These are phyloP conservation scores for Lichtheimia hyalospora DNA, from an alignment of 371 early-diverging fungal genomes.

Conservation along the genomic window DNA sequence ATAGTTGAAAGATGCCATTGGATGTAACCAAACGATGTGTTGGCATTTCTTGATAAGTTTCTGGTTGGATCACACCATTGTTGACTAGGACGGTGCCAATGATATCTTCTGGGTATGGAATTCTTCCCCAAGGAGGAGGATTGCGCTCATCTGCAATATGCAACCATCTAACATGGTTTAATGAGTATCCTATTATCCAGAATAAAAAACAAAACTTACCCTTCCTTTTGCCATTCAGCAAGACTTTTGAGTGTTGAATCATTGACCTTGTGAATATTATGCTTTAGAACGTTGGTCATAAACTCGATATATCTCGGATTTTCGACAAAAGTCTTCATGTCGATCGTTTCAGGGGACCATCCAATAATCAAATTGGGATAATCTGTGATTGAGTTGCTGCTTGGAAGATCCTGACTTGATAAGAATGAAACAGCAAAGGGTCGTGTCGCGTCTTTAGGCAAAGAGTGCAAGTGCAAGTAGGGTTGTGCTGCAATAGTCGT, in stretches of 20 bases:
- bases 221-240: slow-evolving; percentile 56
- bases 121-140: slow-evolving; percentile 71
- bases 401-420: slow-evolving; percentile 12
- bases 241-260: slow-evolving; percentile 45
- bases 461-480: slow-evolving; percentile 13
- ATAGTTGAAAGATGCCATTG: slow-evolving; percentile 73
- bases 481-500: neutral
- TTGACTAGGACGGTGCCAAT: slow-evolving; percentile 70
- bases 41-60: slow-evolving; percentile 76
- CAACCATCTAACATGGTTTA: slow-evolving; percentile 36
- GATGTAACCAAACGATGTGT: slow-evolving; percentile 72
- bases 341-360: slow-evolving; percentile 32
- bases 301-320: slow-evolving; percentile 42
- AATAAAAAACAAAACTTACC: slow-evolving; percentile 29
- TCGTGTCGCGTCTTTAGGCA: slow-evolving; percentile 1
- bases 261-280: slow-evolving; percentile 39
- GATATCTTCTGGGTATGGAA: slow-evolving; percentile 79
- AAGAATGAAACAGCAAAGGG: slow-evolving; percentile 19
- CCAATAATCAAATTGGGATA: slow-evolving; percentile 39
- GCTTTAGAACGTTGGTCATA: slow-evolving; percentile 33
- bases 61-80: slow-evolving; percentile 50
- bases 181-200: neutral
- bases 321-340: slow-evolving; percentile 40
- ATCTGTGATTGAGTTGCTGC: slow-evolving; percentile 6
- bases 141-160: slow-evolving; percentile 64